Evolutionary conservation across 306 rosid genomes (phyloP).

Genomic region (Cicer bijugum): DNA sequence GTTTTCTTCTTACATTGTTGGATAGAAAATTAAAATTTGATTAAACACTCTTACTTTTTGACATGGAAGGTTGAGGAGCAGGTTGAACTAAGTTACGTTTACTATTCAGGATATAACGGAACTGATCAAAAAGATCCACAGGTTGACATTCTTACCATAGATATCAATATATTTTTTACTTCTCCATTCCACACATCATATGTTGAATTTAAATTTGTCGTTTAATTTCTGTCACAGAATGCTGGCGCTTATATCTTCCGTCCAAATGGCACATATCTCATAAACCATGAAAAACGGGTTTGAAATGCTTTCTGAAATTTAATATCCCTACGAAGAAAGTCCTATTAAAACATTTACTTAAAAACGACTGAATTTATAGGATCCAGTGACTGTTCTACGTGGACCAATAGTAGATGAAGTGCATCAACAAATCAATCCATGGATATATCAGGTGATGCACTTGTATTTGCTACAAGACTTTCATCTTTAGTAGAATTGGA

Average conservation of each 20-base stretch:
- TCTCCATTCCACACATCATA: background rate
- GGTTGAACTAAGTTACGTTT: slow-evolving; percentile 54
- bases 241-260: slow-evolving; percentile 68
- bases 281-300: slow-evolving; percentile 55
- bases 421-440: slow-evolving; percentile 61
- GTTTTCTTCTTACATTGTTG: slow-evolving; percentile 2
- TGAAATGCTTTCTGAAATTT: slow-evolving; percentile 32
- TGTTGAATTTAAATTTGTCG: slow-evolving; percentile 18
- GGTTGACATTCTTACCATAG: slow-evolving; percentile 40
- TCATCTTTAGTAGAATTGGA: slow-evolving; percentile 10
- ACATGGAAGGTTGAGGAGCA: slow-evolving; percentile 56
- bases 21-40: slow-evolving; percentile 3
- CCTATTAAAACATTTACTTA: slow-evolving; percentile 20
- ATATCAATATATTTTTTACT: slow-evolving; percentile 37
- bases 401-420: slow-evolving; percentile 65
- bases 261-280: slow-evolving; percentile 56
- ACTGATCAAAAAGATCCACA: slow-evolving; percentile 51
- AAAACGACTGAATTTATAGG: slow-evolving; percentile 42
- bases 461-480: slow-evolving; percentile 36
- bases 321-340: slow-evolving; percentile 8
- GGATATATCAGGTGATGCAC: slow-evolving; percentile 65
- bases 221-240: slow-evolving; percentile 50
- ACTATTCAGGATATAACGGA: slow-evolving; percentile 61
- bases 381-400: slow-evolving; percentile 52
- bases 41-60: slow-evolving; percentile 45